Conservation (phyloP, 495 filamentous ascomycete genomes). For the Cryomyces antarcticus region DNA sequence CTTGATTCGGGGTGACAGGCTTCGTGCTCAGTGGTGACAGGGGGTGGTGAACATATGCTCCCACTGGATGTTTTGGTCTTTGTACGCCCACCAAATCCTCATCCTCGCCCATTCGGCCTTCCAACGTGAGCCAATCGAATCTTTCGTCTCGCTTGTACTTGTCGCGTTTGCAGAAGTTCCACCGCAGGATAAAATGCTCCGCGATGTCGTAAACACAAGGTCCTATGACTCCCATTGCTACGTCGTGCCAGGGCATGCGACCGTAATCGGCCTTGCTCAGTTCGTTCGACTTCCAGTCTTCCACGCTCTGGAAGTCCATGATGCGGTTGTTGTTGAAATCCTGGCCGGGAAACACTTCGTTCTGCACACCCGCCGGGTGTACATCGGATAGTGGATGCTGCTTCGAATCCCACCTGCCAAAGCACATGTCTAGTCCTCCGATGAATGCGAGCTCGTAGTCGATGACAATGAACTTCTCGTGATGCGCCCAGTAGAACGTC, state of each 20-base stretch:
- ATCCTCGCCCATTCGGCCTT: slow-evolving; percentile 57
- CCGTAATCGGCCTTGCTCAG: slow-evolving; percentile 83
- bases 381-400: slow-evolving; percentile 77
- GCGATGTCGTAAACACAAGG: slow-evolving; percentile 87
- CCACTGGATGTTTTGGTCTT: slow-evolving; percentile 64
- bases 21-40: slow-evolving; percentile 35
- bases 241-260: slow-evolving; percentile 96
- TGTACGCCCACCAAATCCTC: slow-evolving; percentile 79
- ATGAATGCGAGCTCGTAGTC: slow-evolving; percentile 83
- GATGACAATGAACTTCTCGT: slow-evolving; percentile 90
- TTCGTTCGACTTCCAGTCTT: slow-evolving; percentile 84
- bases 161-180: slow-evolving; percentile 95
- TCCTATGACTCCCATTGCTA: slow-evolving; percentile 73
- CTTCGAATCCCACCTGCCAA: slow-evolving; percentile 76
- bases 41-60: slow-evolving; percentile 71
- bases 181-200: slow-evolving; percentile 84
- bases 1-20: slow-evolving; percentile 73
- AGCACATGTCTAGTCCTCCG: slow-evolving; percentile 88
- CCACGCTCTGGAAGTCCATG: slow-evolving; percentile 83
- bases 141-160: slow-evolving; percentile 77
- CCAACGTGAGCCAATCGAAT: slow-evolving; percentile 67
- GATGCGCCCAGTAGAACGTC: slow-evolving; percentile 97
- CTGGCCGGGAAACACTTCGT: slow-evolving; percentile 85
- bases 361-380: slow-evolving; percentile 60
- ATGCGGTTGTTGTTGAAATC: slow-evolving; percentile 87